These are phyloP conservation scores for Talaromyces sp. DNA, from an alignment of 2,329 filamentous ascomycete genomes.

Conservation along the genomic window DNA sequence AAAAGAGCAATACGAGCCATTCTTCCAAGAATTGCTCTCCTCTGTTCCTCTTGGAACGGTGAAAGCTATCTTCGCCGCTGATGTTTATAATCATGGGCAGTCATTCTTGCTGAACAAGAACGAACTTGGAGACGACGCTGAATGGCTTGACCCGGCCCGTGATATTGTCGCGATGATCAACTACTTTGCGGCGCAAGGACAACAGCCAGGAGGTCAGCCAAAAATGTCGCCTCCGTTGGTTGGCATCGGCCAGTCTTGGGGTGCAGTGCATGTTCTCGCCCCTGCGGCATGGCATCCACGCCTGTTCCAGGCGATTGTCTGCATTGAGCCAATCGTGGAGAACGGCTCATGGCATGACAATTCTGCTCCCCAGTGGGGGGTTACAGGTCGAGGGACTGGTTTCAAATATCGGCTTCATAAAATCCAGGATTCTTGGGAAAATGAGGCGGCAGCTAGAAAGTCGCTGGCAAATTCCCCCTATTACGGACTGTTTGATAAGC, in stretches of 20 bases:
- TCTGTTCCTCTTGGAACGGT: background rate
- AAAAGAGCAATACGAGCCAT: constrained; percentile 8
- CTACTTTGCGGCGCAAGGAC: background rate
- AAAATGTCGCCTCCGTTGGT: constrained; percentile 7
- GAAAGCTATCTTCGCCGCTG: constrained; percentile 7
- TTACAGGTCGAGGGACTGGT: background rate
- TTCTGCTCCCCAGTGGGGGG: background rate
- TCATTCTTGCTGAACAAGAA: constrained; percentile 4
- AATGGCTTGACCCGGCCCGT: constrained; percentile 6
- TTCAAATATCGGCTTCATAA: constrained; percentile 4
- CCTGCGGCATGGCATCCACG: constrained; percentile 8
- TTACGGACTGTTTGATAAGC: constrained; percentile 2
- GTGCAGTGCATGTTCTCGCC: constrained; percentile 2
- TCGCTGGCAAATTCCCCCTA: constrained; percentile 3
- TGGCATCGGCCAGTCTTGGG: constrained; percentile 6
- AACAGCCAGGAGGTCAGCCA: background rate
- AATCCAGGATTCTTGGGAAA: constrained; percentile 1
- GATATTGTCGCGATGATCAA: constrained; percentile 8
- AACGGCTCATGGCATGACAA: constrained; percentile 7
- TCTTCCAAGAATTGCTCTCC: constrained; percentile 3
- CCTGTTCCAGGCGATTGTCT: constrained; percentile 4
- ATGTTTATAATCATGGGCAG: constrained; percentile 8
- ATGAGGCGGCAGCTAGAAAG: background rate
- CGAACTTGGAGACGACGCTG: constrained; percentile 5
- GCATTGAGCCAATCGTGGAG: constrained; percentile 6